Conservation (phyloP, 768 basidiomycete species). For the Hortiboletus flavorubellus region DNA sequence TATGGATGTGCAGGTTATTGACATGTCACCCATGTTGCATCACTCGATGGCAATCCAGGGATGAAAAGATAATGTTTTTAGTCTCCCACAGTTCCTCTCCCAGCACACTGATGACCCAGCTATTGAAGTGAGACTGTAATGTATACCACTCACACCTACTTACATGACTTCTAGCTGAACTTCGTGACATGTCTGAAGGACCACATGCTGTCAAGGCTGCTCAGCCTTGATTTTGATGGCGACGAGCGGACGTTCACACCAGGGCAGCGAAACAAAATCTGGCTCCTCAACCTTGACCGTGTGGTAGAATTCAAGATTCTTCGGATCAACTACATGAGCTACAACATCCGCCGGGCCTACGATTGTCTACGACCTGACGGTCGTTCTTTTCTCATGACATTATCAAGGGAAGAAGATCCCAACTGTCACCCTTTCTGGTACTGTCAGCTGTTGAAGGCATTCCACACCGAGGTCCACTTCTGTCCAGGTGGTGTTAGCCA, state of each 20-base stretch:
- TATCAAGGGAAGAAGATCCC: background rate
- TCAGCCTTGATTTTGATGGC: background rate
- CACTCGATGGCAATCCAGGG: background rate
- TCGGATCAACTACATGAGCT: constrained; percentile 2
- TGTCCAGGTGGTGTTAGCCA: background rate
- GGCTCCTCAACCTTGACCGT: background rate
- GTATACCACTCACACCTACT: background rate
- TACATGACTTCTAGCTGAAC: background rate
- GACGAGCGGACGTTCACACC: background rate
- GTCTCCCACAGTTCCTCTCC: background rate
- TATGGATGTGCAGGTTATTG: background rate
- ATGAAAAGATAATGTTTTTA: background rate
- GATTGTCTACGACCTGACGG: background rate
- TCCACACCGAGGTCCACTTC: background rate
- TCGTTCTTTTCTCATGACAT: background rate
- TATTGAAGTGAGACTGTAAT: background rate
- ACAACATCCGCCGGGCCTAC: background rate
- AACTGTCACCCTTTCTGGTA: constrained; percentile 1
- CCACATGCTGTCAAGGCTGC: background rate
- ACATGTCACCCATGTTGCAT: background rate
- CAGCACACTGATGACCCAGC: background rate
- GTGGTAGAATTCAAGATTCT: background rate
- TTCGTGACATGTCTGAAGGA: background rate
- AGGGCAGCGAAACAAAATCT: background rate
- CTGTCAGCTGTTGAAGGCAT: background rate